Percentiles rank a stretch among this genome's conserved stretches.
These are phyloP conservation scores for Kwoniella sp. DNA, from an alignment of 768 basidiomycete genomes.

Conservation along the genomic window DNA sequence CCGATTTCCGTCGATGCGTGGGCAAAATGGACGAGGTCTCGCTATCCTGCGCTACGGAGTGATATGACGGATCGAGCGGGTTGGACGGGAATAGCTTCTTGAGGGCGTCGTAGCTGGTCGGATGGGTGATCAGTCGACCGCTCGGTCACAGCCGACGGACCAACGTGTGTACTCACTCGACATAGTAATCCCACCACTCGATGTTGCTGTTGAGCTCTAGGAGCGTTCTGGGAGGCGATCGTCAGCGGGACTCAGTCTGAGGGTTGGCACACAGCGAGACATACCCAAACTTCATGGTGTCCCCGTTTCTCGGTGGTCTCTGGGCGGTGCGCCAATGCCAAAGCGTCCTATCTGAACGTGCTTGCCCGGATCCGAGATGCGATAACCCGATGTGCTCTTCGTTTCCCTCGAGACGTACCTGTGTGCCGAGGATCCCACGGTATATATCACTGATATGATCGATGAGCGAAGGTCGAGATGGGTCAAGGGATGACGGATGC, in stretches of 20 bases:
- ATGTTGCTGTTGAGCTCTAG: conserved; percentile 51
- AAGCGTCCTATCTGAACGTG: not conserved
- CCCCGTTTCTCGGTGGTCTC: conserved; percentile 25
- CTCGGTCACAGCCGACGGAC: too few relatives aligned
- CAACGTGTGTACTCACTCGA: conserved; percentile 39
- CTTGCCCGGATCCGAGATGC: too few relatives aligned
- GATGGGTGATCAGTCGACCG: not conserved
- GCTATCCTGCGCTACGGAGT: conserved; percentile 35
- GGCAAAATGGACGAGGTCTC: conserved; percentile 46
- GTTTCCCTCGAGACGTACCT: too few relatives aligned
- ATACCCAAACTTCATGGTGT: conserved; percentile 50
- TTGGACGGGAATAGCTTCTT: conserved; percentile 51
- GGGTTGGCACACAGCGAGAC: conserved; percentile 4
- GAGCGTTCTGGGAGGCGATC: conserved; percentile 35
- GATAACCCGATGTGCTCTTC: too few relatives aligned
- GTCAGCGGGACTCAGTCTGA: not conserved
- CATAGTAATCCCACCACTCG: conserved; percentile 51
- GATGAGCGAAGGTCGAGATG: too few relatives aligned
- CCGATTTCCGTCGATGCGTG: conserved; percentile 13
- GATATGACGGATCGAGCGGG: conserved; percentile 46
- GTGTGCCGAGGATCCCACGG: too few relatives aligned
- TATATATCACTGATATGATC: too few relatives aligned
- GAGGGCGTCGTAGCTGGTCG: conserved; percentile 48
- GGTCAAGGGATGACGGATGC: too few relatives aligned
- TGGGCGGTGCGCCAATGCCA: conserved; percentile 32